Evolutionary conservation across 306 rosid genomes (phyloP).

Genomic region (Vicia sativa): DNA sequence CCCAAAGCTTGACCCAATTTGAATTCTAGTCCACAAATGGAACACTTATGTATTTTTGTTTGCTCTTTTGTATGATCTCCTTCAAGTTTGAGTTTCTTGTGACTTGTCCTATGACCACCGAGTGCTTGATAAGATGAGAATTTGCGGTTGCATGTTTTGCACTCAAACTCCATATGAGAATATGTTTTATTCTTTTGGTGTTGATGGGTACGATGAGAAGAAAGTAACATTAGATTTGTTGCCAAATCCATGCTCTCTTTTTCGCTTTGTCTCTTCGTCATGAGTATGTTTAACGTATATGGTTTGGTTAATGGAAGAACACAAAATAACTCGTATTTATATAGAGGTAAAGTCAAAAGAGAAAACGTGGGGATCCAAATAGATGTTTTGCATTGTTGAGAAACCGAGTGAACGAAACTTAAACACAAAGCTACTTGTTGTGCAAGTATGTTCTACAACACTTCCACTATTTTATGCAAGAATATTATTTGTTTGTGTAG

Average conservation of each 20-base stretch:
- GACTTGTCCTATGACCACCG: slow-evolving; percentile 51
- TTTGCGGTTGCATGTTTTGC: slow-evolving; percentile 53
- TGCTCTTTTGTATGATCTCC: neutral
- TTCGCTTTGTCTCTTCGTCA: slow-evolving; percentile 47
- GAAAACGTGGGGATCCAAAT: no score
- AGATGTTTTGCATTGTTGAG: no score
- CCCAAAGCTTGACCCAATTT: slow-evolving; percentile 82
- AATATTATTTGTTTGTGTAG: no score
- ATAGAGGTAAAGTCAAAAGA: no score
- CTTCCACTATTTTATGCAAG: no score
- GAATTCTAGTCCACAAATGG: slow-evolving; percentile 66
- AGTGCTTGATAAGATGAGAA: slow-evolving; percentile 54
- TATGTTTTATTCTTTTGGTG: neutral
- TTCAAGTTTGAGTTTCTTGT: slow-evolving; percentile 40
- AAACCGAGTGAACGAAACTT: no score
- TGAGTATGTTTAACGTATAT: slow-evolving; percentile 3
- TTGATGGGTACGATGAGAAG: slow-evolving; percentile 6
- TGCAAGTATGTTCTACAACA: no score
- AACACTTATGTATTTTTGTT: slow-evolving; percentile 55
- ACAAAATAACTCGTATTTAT: neutral
- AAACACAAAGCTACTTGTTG: no score
- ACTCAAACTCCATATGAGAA: slow-evolving; percentile 27
- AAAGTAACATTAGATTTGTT: slow-evolving; percentile 23
- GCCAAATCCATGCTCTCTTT: slow-evolving; percentile 34
- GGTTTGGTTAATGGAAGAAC: neutral